phyloP scores from a whole-genome alignment of 2,329 filamentous ascomycete genomes.

The Alternaria gansuensis region DNA sequence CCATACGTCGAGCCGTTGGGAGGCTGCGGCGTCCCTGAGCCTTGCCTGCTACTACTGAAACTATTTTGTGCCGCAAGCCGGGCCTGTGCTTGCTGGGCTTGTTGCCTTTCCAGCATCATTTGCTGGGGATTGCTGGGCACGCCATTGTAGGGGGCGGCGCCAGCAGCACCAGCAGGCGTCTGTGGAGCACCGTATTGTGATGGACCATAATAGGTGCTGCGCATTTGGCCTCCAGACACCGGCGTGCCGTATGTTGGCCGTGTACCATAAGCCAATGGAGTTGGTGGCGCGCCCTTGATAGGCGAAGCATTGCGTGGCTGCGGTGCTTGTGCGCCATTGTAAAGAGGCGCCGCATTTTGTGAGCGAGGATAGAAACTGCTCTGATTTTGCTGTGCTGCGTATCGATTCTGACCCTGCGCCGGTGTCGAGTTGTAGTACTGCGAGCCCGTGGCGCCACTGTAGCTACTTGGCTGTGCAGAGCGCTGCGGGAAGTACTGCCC shows the following conservation, averaged over 20 bases:
- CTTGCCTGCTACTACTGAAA: conserved; percentile 45
- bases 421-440: conserved; percentile 49
- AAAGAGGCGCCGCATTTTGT: conserved; percentile 48
- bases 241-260: conserved; percentile 44
- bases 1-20: conserved; percentile 36
- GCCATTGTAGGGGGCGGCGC: conserved; percentile 35
- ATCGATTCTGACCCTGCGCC: conserved; percentile 45
- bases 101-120: conserved; percentile 49
- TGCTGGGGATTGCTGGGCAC: conserved; percentile 45
- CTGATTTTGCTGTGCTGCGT: conserved; percentile 40
- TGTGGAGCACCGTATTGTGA: conserved; percentile 47
- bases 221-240: conserved; percentile 41
- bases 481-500: conserved; percentile 47
- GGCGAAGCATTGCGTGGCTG: conserved; percentile 50
- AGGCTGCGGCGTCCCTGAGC: conserved; percentile 51
- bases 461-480: conserved; percentile 40
- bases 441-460: conserved; percentile 40
- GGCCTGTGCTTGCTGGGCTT: conserved; percentile 50
- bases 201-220: conserved; percentile 47
- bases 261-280: conserved; percentile 40
- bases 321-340: conserved; percentile 39
- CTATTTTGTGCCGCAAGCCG: conserved; percentile 49
- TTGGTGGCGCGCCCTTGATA: conserved; percentile 41
- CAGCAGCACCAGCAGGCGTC: conserved; percentile 29
- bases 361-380: conserved; percentile 49